Evolutionary conservation across 768 basidiomycete genomes (phyloP).

Genomic region (Tylopilus plumbeoviolaceoides): DNA sequence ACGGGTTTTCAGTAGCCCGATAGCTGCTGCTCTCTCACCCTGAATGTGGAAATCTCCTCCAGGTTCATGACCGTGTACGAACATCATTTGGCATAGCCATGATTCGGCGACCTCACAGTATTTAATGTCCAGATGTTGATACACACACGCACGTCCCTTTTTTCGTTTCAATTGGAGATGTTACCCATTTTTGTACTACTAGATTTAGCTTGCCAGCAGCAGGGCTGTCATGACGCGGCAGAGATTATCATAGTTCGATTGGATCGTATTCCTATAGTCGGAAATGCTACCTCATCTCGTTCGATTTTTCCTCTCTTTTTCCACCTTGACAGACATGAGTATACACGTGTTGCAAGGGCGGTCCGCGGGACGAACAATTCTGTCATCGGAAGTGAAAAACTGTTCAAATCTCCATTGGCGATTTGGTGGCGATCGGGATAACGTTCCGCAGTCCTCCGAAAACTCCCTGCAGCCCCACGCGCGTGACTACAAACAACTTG

Average conservation of each 20-base stretch:
- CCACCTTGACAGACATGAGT: too few relatives aligned
- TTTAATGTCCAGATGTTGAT: not conserved
- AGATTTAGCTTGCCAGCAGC: slow-evolving; percentile 10
- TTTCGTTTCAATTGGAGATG: not conserved
- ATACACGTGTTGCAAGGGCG: not conserved
- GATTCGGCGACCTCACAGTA: not conserved
- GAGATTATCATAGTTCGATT: slow-evolving; percentile 1
- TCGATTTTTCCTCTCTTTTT: not conserved
- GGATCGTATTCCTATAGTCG: slow-evolving; percentile 1
- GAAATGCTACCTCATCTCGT: not conserved
- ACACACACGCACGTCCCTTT: not conserved
- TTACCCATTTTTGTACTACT: slow-evolving; percentile 16
- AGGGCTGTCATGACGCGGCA: slow-evolving; percentile 10
- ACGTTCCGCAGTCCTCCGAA: too few relatives aligned
- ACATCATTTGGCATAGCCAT: not conserved
- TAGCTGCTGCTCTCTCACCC: slow-evolving; percentile 10
- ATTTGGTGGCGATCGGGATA: too few relatives aligned
- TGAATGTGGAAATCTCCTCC: not conserved
- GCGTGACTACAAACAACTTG: not conserved
- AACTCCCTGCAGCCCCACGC: not conserved
- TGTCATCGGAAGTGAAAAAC: not conserved
- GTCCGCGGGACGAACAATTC: not conserved
- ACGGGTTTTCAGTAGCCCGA: slow-evolving; percentile 22
- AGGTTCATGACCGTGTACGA: slow-evolving; percentile 12
- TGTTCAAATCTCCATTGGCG: too few relatives aligned